phyloP scores from a whole-genome alignment of 805 yeast genomes.

The Diddensiella santjacobensis region DNA sequence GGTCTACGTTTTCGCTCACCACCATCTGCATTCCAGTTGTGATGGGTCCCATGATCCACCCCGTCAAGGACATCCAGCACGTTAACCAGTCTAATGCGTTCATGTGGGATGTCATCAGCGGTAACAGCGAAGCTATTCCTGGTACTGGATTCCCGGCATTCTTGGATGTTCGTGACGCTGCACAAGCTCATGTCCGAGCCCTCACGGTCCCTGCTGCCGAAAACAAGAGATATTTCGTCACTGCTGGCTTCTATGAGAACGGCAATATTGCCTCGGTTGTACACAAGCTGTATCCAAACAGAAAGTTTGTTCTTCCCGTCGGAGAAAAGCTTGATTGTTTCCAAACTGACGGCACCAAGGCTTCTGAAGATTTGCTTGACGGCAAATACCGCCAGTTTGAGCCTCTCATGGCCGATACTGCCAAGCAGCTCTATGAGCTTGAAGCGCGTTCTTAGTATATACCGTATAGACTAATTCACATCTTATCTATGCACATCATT shows the following conservation, averaged over 20 bases:
- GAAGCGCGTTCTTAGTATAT: not conserved
- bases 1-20: slow-evolving; percentile 25
- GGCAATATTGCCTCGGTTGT: not conserved
- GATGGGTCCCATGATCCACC: not conserved
- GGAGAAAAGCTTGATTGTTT: not conserved
- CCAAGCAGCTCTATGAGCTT: not conserved
- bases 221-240: slow-evolving; percentile 28
- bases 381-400: not conserved
- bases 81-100: not conserved
- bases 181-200: slow-evolving; percentile 52
- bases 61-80: not conserved
- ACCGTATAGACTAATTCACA: too few relatives aligned
- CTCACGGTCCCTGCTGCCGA: slow-evolving; percentile 30
- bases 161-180: slow-evolving; percentile 61
- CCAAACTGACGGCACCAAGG: not conserved
- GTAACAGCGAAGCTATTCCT: slow-evolving; percentile 12
- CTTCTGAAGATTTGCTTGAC: not conserved
- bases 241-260: slow-evolving; percentile 19
- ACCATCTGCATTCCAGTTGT: slow-evolving; percentile 18
- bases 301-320: not conserved
- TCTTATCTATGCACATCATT: too few relatives aligned
- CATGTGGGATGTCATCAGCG: not conserved
- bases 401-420: not conserved
- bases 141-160: slow-evolving; percentile 20
- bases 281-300: not conserved